phyloP scores from a whole-genome alignment of 2,329 filamentous ascomycete species.

The Furcasterigmium furcatum region DNA sequence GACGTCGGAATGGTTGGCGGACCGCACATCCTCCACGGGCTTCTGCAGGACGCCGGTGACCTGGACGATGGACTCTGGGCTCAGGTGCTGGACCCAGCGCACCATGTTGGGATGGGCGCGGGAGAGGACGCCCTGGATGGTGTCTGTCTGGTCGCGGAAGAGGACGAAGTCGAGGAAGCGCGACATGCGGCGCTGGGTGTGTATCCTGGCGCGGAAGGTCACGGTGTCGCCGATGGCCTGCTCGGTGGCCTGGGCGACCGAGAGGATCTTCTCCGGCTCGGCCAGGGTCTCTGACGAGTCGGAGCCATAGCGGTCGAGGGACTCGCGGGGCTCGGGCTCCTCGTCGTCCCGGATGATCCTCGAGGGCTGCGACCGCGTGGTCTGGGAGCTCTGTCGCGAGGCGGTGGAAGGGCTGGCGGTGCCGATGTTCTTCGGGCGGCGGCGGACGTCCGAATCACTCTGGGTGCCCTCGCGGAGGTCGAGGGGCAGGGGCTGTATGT shows the following conservation, averaged over 20 bases:
- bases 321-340: conserved; percentile 1
- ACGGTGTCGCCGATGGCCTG: conserved; percentile 30
- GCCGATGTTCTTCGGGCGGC: neutral
- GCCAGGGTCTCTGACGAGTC: neutral
- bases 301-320: conserved; percentile 1
- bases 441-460: neutral
- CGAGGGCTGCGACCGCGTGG: neutral
- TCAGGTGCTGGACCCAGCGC: conserved; percentile 82
- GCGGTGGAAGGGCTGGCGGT: neutral
- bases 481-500: neutral
- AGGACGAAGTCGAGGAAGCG: conserved; percentile 81
- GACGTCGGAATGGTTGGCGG: conserved; percentile 70
- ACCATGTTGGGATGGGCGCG: conserved; percentile 65
- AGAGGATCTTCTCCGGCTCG: conserved; percentile 7
- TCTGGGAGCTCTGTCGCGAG: neutral
- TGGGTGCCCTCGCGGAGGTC: conserved; percentile 1
- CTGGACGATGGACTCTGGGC: conserved; percentile 73
- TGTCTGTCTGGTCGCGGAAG: conserved; percentile 78
- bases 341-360: conserved; percentile 1
- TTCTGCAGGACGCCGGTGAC: conserved; percentile 71
- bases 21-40: conserved; percentile 71
- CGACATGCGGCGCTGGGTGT: conserved; percentile 79
- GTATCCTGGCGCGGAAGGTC: conserved; percentile 55
- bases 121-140: conserved; percentile 77
- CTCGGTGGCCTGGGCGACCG: conserved; percentile 8